A percentile compares a stretch with the other conserved stretches of the same genome.
Evolutionary conservation across 2,329 filamentous ascomycete species (phyloP).

Genomic region (Parascedosporium putredinis): DNA sequence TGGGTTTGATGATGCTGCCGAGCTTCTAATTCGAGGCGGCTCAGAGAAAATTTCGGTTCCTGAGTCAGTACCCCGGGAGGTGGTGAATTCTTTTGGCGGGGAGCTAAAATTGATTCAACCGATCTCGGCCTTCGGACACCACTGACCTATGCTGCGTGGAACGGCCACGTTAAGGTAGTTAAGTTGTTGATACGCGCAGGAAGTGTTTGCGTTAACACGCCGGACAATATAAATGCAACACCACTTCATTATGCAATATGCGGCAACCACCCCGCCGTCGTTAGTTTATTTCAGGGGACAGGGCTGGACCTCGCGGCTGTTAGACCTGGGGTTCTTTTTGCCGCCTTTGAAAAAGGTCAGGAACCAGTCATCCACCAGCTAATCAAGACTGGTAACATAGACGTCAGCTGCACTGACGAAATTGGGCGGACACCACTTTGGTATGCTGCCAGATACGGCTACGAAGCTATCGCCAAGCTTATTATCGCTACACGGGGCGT

Average conservation of each 20-base stretch:
- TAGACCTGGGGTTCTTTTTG: not conserved
- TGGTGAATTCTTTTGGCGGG: not conserved
- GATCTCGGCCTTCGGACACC: not conserved
- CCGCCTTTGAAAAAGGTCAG: not conserved
- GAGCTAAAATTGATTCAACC: not conserved
- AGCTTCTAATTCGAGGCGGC: not conserved
- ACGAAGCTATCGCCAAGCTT: not conserved
- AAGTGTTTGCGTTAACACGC: not conserved
- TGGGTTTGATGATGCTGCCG: not conserved
- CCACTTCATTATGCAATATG: not conserved
- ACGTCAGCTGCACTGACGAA: not conserved
- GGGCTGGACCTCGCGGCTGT: not conserved
- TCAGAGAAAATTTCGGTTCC: not conserved
- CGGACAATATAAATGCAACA: not conserved
- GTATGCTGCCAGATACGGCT: not conserved
- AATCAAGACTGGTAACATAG: not conserved
- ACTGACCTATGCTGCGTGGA: not conserved
- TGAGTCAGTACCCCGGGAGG: not conserved
- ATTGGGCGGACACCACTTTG: not conserved
- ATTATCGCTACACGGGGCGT: not conserved
- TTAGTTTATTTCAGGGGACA: not conserved
- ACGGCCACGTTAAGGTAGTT: slow-evolving; percentile 2
- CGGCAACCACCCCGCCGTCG: not conserved
- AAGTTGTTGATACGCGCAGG: not conserved
- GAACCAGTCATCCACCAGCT: not conserved